Conservation (phyloP, 31 red algal genomes). For the Odonthalia washingtoniensis region DNA sequence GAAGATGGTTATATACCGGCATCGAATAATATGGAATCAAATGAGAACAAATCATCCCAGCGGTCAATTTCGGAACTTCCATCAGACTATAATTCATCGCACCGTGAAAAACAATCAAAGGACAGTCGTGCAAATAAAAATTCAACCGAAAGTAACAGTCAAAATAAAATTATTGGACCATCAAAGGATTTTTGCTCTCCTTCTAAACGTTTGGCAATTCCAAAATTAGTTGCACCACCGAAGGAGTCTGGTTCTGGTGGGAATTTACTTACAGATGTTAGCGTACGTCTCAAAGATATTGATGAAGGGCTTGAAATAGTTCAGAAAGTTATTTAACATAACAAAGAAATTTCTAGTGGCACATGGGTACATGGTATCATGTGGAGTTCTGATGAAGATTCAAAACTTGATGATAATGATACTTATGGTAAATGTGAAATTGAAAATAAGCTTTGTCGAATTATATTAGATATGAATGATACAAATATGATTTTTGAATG, state of each 20-base stretch:
- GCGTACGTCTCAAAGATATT: background rate
- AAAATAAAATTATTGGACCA: background rate
- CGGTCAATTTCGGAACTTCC: background rate
- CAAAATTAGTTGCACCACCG: background rate
- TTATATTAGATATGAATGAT: slow-evolving; percentile 85
- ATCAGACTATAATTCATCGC: too few relatives aligned
- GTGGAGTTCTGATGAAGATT: slow-evolving; percentile 74
- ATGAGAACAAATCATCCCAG: background rate
- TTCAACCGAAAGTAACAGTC: slow-evolving; percentile 4
- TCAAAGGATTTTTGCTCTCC: background rate
- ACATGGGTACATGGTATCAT: slow-evolving; percentile 74
- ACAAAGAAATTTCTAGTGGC: slow-evolving; percentile 65
- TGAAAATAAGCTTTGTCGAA: slow-evolving; percentile 38
- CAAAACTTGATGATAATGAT: slow-evolving; percentile 19
- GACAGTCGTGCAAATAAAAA: too few relatives aligned
- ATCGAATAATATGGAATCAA: background rate
- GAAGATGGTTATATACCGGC: slow-evolving; percentile 66
- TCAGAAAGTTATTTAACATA: slow-evolving; percentile 26
- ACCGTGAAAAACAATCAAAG: too few relatives aligned
- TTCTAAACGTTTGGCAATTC: background rate
- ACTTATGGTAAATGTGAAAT: background rate
- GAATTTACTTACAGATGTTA: background rate
- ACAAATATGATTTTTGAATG: slow-evolving; percentile 76
- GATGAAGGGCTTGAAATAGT: background rate
- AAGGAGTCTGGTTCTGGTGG: background rate